Percentiles rank a stretch among this genome's conserved stretches.
phyloP scores from a whole-genome alignment of 2,329 filamentous ascomycete genomes.

The Fusarium circinatum region DNA sequence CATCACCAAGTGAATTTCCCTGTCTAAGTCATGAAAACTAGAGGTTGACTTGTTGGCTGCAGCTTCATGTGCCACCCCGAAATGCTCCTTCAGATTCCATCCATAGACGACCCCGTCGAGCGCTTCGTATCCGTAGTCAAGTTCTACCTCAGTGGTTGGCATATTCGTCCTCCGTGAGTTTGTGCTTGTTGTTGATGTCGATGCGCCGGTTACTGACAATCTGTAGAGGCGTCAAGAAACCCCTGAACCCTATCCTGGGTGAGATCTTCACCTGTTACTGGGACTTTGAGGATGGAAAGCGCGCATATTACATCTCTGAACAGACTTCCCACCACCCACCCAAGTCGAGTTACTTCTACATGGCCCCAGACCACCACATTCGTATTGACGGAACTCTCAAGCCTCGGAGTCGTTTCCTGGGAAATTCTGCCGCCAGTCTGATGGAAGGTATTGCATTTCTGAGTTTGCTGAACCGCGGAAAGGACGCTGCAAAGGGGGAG shows the following conservation, averaged over 20 bases:
- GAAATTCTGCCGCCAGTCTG: constrained; percentile 96
- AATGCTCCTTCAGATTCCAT: constrained; percentile 87
- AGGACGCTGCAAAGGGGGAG: constrained; percentile 74
- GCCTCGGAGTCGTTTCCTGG: constrained; percentile 92
- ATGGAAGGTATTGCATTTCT: constrained; percentile 97
- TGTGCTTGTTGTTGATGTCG: not conserved
- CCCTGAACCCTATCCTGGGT: constrained; percentile 93
- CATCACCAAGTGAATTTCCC: constrained; percentile 83
- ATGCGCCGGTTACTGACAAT: constrained; percentile 36
- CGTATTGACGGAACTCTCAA: constrained; percentile 96
- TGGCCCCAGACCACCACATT: constrained; percentile 93
- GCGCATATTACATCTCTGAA: constrained; percentile 95
- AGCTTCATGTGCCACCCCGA: constrained; percentile 99
- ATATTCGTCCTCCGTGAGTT: constrained; percentile 93
- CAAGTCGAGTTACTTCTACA: constrained; percentile 99
- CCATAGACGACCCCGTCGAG: constrained; percentile 87
- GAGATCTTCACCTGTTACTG: constrained; percentile 96
- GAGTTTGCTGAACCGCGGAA: constrained; percentile 80
- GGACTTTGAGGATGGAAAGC: constrained; percentile 86
- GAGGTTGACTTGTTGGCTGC: constrained; percentile 27
- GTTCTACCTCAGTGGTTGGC: constrained; percentile 98
- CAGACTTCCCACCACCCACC: constrained; percentile 98
- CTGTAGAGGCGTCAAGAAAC: constrained; percentile 92
- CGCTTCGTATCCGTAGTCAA: constrained; percentile 96
- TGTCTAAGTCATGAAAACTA: constrained; percentile 3